Evolutionary conservation across 345 rosid genomes (phyloP).

Genomic region (Salix arbutifolia): DNA sequence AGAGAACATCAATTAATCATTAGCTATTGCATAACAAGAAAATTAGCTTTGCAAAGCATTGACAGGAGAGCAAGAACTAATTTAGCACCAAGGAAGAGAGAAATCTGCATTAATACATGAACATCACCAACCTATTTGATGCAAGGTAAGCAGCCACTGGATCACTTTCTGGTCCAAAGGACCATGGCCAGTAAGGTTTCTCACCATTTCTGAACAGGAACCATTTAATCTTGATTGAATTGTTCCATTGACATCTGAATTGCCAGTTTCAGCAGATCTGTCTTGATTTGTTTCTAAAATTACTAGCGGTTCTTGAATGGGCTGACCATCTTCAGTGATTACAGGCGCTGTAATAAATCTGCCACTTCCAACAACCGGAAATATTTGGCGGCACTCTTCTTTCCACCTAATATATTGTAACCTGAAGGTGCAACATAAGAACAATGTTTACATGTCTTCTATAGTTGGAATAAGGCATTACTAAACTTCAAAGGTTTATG

Average conservation of each 20-base stretch:
- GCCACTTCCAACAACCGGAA: constrained; percentile 88
- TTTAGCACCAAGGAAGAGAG: neutral
- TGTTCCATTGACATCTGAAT: constrained; percentile 14
- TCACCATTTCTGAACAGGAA: constrained; percentile 45
- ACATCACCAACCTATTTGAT: constrained; percentile 77
- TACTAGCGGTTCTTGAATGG: constrained; percentile 77
- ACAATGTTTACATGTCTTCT: constrained; percentile 2
- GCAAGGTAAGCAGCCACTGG: constrained; percentile 84
- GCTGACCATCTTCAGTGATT: constrained; percentile 74
- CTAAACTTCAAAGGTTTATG: neutral
- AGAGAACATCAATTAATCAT: neutral
- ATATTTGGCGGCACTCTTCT: constrained; percentile 61
- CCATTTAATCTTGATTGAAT: constrained; percentile 29
- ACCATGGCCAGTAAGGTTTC: constrained; percentile 47
- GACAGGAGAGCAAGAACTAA: neutral
- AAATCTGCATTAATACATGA: constrained; percentile 2
- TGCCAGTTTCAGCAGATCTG: constrained; percentile 21
- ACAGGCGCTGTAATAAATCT: constrained; percentile 84
- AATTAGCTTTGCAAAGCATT: neutral
- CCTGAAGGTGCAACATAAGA: constrained; percentile 40
- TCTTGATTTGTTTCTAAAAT: constrained; percentile 59
- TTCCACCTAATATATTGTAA: constrained; percentile 72
- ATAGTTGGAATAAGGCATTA: neutral
- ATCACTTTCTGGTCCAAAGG: constrained; percentile 74
- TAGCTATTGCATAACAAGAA: neutral